These are phyloP conservation scores for Kernera saxatilis DNA, from an alignment of 345 rosid species.

Conservation along the genomic window DNA sequence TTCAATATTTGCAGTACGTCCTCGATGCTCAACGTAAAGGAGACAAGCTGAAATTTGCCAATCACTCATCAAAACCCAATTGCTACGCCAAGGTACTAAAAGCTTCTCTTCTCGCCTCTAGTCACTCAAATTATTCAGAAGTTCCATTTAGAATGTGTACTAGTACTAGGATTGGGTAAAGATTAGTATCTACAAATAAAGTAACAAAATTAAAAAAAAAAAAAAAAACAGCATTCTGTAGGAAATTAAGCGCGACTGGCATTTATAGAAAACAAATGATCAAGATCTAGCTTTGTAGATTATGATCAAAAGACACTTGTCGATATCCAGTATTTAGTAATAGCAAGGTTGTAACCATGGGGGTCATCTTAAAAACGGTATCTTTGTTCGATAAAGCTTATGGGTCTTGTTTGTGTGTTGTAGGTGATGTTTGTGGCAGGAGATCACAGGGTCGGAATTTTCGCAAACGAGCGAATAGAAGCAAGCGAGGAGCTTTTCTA, in stretches of 20 bases:
- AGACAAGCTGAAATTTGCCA: constrained; percentile 96
- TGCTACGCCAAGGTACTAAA: constrained; percentile 86
- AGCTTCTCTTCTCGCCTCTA: background rate
- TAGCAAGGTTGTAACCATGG: background rate
- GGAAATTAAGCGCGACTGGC: background rate
- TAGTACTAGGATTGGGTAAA: background rate
- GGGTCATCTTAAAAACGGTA: background rate
- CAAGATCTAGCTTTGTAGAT: background rate
- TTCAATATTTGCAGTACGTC: constrained; percentile 54
- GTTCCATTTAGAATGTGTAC: background rate
- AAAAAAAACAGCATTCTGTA: background rate
- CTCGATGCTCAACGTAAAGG: constrained; percentile 98
- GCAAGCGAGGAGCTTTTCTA: constrained; percentile 95
- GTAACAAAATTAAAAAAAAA: background rate
- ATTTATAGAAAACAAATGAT: background rate
- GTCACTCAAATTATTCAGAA: background rate
- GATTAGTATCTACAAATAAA: background rate
- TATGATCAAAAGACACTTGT: background rate
- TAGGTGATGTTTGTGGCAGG: constrained; percentile 99
- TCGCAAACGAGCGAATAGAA: constrained; percentile 88
- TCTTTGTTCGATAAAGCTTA: background rate
- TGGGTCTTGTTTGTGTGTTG: constrained; percentile 9
- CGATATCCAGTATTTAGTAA: background rate
- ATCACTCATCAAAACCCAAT: constrained; percentile 91
- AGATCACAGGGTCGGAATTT: constrained; percentile 95